Percentiles rank a stretch among this genome's conserved stretches.
These are phyloP conservation scores for Kwoniella sp. DNA, from an alignment of 768 basidiomycete species.

Conservation along the genomic window DNA sequence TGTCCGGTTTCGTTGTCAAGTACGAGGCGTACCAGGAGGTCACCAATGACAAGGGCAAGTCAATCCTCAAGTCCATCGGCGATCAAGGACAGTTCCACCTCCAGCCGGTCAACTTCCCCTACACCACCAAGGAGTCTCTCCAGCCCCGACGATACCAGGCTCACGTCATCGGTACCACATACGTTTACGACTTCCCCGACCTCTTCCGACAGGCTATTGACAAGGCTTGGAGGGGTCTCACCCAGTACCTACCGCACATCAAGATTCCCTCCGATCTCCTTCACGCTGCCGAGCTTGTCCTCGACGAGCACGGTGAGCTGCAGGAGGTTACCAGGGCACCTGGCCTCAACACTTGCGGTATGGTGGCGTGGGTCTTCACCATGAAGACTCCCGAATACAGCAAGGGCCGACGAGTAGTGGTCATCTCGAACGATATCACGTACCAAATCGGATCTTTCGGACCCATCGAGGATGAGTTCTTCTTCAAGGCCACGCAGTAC, in stretches of 20 bases:
- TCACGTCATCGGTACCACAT: conserved; percentile 95
- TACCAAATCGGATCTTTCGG: conserved; percentile 98
- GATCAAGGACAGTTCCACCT: conserved; percentile 95
- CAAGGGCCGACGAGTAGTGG: conserved; percentile 76
- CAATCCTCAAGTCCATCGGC: conserved; percentile 95
- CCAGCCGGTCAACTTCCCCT: conserved; percentile 86
- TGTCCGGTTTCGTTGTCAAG: conserved; percentile 97
- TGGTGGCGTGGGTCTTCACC: conserved; percentile 97
- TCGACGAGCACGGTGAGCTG: conserved; percentile 88
- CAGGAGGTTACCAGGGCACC: conserved; percentile 85
- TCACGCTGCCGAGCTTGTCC: conserved; percentile 80
- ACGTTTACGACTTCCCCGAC: conserved; percentile 99
- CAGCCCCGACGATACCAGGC: conserved; percentile 99
- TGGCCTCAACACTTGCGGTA: conserved; percentile 90
- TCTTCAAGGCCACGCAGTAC: conserved; percentile 88
- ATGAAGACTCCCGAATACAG: conserved; percentile 89
- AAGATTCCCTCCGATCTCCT: conserved; percentile 72
- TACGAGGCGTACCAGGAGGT: conserved; percentile 98
- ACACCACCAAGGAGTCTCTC: conserved; percentile 94
- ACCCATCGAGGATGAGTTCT: conserved; percentile 91
- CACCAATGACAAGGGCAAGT: conserved; percentile 87
- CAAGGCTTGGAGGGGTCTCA: conserved; percentile 69
- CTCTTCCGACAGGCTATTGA: conserved; percentile 95
- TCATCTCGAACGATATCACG: conserved; percentile 96
- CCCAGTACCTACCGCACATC: conserved; percentile 65